These are phyloP conservation scores for Lathyrus tuberosus DNA, from an alignment of 306 rosid species.

Conservation along the genomic window DNA sequence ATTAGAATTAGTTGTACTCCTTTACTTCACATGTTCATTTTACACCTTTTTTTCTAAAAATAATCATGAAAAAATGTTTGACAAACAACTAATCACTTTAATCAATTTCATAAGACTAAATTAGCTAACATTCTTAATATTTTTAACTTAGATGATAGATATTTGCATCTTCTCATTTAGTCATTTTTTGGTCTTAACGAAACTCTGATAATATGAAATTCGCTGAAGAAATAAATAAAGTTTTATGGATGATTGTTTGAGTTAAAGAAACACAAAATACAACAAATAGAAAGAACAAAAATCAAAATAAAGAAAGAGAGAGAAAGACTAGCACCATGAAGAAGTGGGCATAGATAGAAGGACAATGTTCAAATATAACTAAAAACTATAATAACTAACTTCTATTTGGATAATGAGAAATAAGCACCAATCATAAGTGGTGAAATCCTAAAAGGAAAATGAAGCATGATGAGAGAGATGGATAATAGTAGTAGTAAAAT, in stretches of 20 bases:
- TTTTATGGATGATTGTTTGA: neutral
- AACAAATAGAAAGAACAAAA: neutral
- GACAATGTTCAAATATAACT: slow-evolving; percentile 45
- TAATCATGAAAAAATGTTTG: neutral
- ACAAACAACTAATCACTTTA: neutral
- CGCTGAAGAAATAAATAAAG: neutral
- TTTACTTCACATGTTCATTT: slow-evolving; percentile 16
- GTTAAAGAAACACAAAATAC: neutral
- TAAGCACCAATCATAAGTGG: slow-evolving; percentile 41
- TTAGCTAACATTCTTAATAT: neutral
- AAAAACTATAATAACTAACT: slow-evolving; percentile 74
- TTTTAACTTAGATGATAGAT: neutral
- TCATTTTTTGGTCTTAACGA: neutral
- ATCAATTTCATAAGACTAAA: neutral
- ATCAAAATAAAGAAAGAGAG: neutral
- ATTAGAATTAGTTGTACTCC: neutral
- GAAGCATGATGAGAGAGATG: neutral
- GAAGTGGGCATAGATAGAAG: slow-evolving; percentile 35
- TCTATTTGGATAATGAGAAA: slow-evolving; percentile 53
- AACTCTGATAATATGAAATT: neutral
- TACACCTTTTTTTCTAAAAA: neutral
- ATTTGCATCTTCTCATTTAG: neutral
- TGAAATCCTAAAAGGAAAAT: slow-evolving; percentile 34
- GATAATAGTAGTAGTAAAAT: slow-evolving; percentile 9
- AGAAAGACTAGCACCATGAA: slow-evolving; percentile 22